Conservation (phyloP, 805 yeast species). For the Naumovozyma baii region DNA sequence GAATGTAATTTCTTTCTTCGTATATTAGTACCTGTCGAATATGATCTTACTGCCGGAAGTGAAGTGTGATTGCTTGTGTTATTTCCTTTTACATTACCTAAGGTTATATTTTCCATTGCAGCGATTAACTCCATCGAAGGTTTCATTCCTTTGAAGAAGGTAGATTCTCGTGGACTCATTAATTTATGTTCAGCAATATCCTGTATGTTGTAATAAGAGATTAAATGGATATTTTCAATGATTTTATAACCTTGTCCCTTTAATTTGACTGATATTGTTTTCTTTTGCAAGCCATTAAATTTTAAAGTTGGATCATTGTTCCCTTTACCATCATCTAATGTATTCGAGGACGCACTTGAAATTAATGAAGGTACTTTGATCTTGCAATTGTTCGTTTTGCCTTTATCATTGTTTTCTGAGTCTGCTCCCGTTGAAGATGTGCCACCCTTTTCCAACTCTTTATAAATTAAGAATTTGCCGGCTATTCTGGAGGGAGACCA, state of each 20-base stretch:
- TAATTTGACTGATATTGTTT: constrained; percentile 64
- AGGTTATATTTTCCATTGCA: constrained; percentile 47
- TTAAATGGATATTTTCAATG: constrained; percentile 40
- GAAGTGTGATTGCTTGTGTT: too few species aligned
- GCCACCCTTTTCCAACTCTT: constrained; percentile 38
- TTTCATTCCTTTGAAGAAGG: constrained; percentile 38
- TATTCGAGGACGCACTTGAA: constrained; percentile 1
- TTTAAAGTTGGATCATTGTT: constrained; percentile 4
- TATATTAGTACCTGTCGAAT: not conserved
- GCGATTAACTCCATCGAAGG: constrained; percentile 42
- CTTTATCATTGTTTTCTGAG: constrained; percentile 37
- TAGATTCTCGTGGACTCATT: constrained; percentile 46
- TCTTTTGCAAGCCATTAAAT: constrained; percentile 61
- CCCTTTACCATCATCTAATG: not conserved
- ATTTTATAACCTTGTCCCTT: constrained; percentile 30
- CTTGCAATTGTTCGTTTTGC: not conserved
- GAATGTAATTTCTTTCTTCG: not conserved
- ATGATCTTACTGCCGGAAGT: too few species aligned
- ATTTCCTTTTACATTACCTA: constrained; percentile 46
- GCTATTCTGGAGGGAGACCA: constrained; percentile 90
- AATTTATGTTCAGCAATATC: constrained; percentile 58
- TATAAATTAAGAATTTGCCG: constrained; percentile 75
- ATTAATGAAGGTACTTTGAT: constrained; percentile 2
- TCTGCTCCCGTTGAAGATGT: not conserved
- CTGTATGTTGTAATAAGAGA: constrained; percentile 67